Base-by-base conservation (phyloP, 2,329 filamentous ascomycete genomes). In the Grosmannia serpens region DNA sequence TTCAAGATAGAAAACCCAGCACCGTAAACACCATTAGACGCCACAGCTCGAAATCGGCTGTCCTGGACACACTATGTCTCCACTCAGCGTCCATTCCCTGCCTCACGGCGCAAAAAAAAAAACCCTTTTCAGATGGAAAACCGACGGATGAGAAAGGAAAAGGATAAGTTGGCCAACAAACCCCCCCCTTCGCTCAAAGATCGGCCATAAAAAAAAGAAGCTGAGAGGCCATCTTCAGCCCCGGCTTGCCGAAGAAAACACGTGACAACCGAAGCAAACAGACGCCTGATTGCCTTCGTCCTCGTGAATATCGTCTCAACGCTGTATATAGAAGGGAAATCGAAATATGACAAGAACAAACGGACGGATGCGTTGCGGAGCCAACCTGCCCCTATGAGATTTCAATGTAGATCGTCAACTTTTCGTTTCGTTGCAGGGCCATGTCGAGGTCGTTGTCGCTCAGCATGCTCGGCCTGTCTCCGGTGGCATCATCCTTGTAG, bases 401-500 rank as follows among this genome's bases (percentile, higher is more conserved):
- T 63, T 85, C 82, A 35, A 88, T 86, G 64, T 84, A 88, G 29
- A 96, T 76, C 57, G 91, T 84, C 62, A 97, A 77, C 75, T 96
- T 96, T 64, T 91, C 86, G 71, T 95, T 95, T 65, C 90, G 78
- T 65, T 88, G 82, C 62, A 96, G 76, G 3, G 92, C 92, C 63
- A 82, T 79, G 63, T 91, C 86, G 56, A 97, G 75, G 69, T 96
- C 91, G 62, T 87, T 81, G 68, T 96, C 85, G 71, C 83, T 91
- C 67, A 88, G 77, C 63, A 97, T 76, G 44, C 83, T 84, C 49
- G 87, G 84, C 70, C 87, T 88, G 62, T 88, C 83, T 29, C 86
- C 87, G 5, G 85, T 87, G 35, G 81, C 77, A 70, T 96, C 91
- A 64, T 96, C 91, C 70, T 89, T 87, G 75, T 95, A 96, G 65